A percentile compares a stretch with the other conserved stretches of the same genome.
Conservation (phyloP, 768 basidiomycete genomes). For the Kwoniella botswanensis region DNA sequence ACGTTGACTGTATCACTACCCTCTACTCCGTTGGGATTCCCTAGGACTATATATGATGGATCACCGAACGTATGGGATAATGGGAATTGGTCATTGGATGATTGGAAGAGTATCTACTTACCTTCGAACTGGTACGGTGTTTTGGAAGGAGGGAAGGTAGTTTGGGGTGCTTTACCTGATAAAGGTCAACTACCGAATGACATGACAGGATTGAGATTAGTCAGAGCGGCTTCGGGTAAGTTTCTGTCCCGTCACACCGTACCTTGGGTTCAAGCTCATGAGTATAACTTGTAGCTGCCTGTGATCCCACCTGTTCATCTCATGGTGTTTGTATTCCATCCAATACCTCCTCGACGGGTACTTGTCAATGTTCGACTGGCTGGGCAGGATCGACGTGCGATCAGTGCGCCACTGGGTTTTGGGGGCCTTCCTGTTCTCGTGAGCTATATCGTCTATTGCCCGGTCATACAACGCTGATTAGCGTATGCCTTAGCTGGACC, state of each 20-base stretch:
- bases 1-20: conserved; percentile 30
- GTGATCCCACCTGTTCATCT: conserved; percentile 46
- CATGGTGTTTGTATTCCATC: conserved; percentile 40
- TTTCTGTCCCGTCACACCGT: neutral
- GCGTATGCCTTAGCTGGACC: conserved; percentile 33
- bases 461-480: no score
- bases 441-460: neutral
- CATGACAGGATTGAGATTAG: conserved; percentile 11
- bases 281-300: conserved; percentile 25
- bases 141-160: conserved; percentile 32
- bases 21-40: conserved; percentile 28
- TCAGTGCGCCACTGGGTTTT: conserved; percentile 40
- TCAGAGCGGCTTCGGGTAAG: conserved; percentile 39
- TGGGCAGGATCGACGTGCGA: conserved; percentile 53
- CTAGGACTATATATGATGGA: conserved; percentile 21
- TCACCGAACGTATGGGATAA: neutral
- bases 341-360: conserved; percentile 8
- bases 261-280: no score
- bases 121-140: conserved; percentile 44
- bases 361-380: conserved; percentile 45
- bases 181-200: conserved; percentile 28
- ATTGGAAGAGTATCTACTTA: conserved; percentile 42
- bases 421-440: conserved; percentile 42
- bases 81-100: conserved; percentile 10
- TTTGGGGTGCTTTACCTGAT: conserved; percentile 45